Evolutionary conservation across 2,329 filamentous ascomycete species (phyloP).

Genomic region (Trichoderma arundinaceum): DNA sequence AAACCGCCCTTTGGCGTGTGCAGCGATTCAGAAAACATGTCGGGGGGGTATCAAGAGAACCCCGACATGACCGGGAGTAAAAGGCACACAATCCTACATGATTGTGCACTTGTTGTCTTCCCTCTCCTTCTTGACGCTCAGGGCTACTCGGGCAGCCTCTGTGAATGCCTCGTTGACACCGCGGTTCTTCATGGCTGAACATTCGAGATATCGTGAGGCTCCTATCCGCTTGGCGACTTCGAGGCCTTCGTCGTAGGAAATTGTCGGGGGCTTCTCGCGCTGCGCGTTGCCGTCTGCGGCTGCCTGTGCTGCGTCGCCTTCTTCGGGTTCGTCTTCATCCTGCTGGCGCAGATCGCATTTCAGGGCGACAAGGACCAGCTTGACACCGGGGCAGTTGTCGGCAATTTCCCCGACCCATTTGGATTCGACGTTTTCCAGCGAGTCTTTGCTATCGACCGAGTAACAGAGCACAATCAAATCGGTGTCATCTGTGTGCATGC

Average conservation of each 20-base stretch:
- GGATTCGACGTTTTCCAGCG: constrained; percentile 95
- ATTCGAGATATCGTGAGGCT: constrained; percentile 94
- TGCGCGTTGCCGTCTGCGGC: constrained; percentile 42
- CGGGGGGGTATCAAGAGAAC: constrained; percentile 24
- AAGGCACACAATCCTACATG: constrained; percentile 54
- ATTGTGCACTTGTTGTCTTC: constrained; percentile 66
- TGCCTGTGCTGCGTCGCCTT: constrained; percentile 44
- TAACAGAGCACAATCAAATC: constrained; percentile 99
- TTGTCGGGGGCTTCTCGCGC: constrained; percentile 71
- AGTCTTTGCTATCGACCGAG: constrained; percentile 94
- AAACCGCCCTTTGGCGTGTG: background rate
- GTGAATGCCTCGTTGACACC: constrained; percentile 99
- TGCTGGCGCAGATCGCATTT: constrained; percentile 95
- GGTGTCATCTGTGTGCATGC: constrained; percentile 68
- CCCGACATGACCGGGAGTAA: constrained; percentile 9
- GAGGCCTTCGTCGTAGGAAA: constrained; percentile 89
- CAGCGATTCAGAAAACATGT: constrained; percentile 10
- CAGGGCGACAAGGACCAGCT: constrained; percentile 90
- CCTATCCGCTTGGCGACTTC: constrained; percentile 91
- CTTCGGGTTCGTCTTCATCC: constrained; percentile 74
- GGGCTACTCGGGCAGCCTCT: constrained; percentile 91
- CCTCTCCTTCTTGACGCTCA: constrained; percentile 71
- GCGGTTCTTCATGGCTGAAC: constrained; percentile 96
- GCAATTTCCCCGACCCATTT: constrained; percentile 99
- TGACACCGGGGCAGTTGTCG: constrained; percentile 95